Percentiles rank a stretch among this genome's conserved stretches.
Conservation (phyloP, 2,329 filamentous ascomycete species). For the Dothideomycetes sp. region DNA sequence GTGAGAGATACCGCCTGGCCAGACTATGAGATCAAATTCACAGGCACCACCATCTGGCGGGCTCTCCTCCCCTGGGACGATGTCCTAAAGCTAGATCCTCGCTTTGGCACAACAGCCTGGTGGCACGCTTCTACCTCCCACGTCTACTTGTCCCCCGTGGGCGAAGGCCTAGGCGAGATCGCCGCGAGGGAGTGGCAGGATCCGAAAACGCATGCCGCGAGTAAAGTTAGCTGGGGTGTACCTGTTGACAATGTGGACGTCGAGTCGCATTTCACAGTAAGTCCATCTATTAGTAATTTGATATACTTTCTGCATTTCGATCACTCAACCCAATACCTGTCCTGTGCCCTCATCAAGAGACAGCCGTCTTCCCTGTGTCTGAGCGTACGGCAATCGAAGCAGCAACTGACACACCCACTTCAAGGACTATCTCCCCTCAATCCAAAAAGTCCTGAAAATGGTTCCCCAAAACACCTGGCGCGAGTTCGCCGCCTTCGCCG, state of each 20-base stretch:
- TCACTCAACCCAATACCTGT: too few species aligned
- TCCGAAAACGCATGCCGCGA: conserved; percentile 14
- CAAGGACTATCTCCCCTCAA: conserved; percentile 32
- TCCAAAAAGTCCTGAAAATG: conserved; percentile 27
- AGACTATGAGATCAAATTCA: conserved; percentile 35
- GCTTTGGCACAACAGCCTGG: conserved; percentile 29
- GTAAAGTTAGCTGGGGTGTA: conserved; percentile 25
- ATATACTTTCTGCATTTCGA: too few species aligned
- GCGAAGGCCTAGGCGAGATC: conserved; percentile 30
- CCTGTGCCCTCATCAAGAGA: too few species aligned
- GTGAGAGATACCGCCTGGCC: conserved; percentile 32
- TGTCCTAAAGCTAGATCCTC: conserved; percentile 20
- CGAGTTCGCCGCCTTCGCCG: conserved; percentile 38
- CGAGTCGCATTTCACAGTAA: conserved; percentile 26
- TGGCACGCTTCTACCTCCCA: conserved; percentile 34
- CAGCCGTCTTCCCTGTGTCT: too few species aligned
- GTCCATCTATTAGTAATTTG: too few species aligned
- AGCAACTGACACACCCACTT: conserved; percentile 11
- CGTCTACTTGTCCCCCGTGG: conserved; percentile 31
- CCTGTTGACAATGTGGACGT: conserved; percentile 26
- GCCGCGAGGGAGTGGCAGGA: conserved; percentile 25
- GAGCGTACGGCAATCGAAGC: too few species aligned
- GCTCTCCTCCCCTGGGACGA: conserved; percentile 25
- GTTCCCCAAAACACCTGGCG: conserved; percentile 32
- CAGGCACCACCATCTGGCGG: conserved; percentile 39